A percentile compares a stretch with the other conserved stretches of the same genome.
phyloP scores from a whole-genome alignment of 139 green algal species.

The Nannochloris sp. region DNA sequence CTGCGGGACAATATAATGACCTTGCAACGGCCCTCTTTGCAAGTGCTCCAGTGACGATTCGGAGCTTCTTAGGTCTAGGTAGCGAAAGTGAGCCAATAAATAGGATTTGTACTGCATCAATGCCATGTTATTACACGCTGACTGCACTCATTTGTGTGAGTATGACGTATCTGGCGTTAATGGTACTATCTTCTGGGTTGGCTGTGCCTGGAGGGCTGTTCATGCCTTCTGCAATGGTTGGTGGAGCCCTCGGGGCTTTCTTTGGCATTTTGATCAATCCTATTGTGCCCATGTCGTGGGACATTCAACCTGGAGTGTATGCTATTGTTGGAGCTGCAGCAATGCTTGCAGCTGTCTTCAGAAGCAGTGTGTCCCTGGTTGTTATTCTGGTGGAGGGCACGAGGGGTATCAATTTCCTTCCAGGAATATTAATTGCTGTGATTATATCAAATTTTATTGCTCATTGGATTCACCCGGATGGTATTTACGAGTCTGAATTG shows the following conservation, averaged over 20 bases:
- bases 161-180: conserved; percentile 62
- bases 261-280: conserved; percentile 48
- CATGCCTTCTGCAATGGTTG: conserved; percentile 80
- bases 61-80: conserved; percentile 47
- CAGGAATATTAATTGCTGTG: conserved; percentile 69
- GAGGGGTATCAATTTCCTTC: conserved; percentile 64
- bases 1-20: conserved; percentile 71
- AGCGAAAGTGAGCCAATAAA: conserved; percentile 23
- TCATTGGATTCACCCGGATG: conserved; percentile 64
- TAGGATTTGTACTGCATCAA: conserved; percentile 12
- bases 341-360: conserved; percentile 79
- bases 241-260: conserved; percentile 53
- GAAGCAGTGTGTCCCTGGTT: conserved; percentile 77
- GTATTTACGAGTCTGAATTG: conserved; percentile 84
- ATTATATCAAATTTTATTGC: conserved; percentile 78
- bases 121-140: conserved; percentile 46
- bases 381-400: conserved; percentile 76
- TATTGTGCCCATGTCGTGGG: conserved; percentile 41
- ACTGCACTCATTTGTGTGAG: conserved; percentile 43
- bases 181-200: conserved; percentile 57
- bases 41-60: conserved; percentile 58
- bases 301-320: conserved; percentile 64
- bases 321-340: conserved; percentile 69
- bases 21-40: conserved; percentile 70
- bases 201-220: conserved; percentile 84